phyloP scores from a whole-genome alignment of 345 rosid genomes.

The Capsella bursapastoris region DNA sequence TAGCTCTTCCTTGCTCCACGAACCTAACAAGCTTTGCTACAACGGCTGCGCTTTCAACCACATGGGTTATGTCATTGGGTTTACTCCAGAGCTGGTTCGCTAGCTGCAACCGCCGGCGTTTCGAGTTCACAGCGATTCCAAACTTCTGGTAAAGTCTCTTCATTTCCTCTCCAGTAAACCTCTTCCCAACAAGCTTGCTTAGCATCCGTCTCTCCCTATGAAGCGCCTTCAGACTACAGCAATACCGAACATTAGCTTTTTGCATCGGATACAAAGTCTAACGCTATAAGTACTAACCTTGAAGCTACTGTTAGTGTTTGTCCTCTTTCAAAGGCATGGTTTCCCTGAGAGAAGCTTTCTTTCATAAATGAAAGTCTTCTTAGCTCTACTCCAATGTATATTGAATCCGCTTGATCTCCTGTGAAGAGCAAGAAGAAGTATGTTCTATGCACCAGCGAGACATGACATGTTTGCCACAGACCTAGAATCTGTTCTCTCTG shows the following conservation, averaged over 20 bases:
- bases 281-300: slow-evolving; percentile 56
- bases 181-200: slow-evolving; percentile 81
- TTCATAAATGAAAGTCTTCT: slow-evolving; percentile 86
- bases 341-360: slow-evolving; percentile 73
- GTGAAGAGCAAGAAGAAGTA: slow-evolving; percentile 92
- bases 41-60: slow-evolving; percentile 70
- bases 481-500: slow-evolving; percentile 68
- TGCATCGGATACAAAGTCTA: background rate
- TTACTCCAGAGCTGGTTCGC: slow-evolving; percentile 75
- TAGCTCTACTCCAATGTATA: slow-evolving; percentile 91
- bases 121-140: slow-evolving; percentile 73
- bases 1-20: slow-evolving; percentile 75
- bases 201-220: slow-evolving; percentile 72
- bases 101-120: slow-evolving; percentile 77
- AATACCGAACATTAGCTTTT: background rate
- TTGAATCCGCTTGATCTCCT: slow-evolving; percentile 91
- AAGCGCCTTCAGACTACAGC: slow-evolving; percentile 71
- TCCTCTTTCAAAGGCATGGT: slow-evolving; percentile 61
- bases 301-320: slow-evolving; percentile 64
- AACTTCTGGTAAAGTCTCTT: slow-evolving; percentile 71
- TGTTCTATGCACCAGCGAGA: slow-evolving; percentile 86
- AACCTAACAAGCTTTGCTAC: slow-evolving; percentile 83
- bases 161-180: slow-evolving; percentile 71
- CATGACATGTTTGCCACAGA: slow-evolving; percentile 88
- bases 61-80: slow-evolving; percentile 59